Evolutionary conservation across 495 filamentous ascomycete species (phyloP).

Genomic region (Mycothermus thermophilus): DNA sequence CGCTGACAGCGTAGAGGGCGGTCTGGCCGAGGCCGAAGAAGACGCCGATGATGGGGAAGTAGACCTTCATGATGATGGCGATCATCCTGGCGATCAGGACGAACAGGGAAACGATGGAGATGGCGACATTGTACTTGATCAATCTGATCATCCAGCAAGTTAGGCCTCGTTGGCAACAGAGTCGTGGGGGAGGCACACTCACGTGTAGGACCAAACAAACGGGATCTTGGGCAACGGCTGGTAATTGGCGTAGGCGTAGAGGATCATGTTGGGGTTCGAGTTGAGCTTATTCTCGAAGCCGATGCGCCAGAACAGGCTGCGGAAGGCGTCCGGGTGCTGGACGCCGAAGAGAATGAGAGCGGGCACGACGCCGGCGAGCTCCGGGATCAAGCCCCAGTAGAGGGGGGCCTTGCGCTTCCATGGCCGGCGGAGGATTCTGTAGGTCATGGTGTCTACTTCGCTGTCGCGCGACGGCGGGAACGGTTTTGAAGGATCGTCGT

Average conservation of each 20-base stretch:
- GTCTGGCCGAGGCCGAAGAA: constrained; percentile 44
- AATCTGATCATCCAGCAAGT: constrained; percentile 35
- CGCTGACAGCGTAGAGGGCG: constrained; percentile 51
- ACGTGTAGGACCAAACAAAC: constrained; percentile 75
- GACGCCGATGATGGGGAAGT: constrained; percentile 52
- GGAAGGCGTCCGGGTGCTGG: constrained; percentile 64
- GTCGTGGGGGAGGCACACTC: constrained; percentile 24
- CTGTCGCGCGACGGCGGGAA: no score
- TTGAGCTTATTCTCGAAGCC: constrained; percentile 71
- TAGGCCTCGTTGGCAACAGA: constrained; percentile 5
- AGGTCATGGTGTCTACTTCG: constrained; percentile 23
- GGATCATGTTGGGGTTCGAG: constrained; percentile 54
- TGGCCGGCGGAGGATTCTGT: constrained; percentile 33
- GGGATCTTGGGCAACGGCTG: constrained; percentile 47
- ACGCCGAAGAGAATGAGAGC: constrained; percentile 70
- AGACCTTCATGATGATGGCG: constrained; percentile 56
- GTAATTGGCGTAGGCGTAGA: constrained; percentile 71
- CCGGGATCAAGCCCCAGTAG: constrained; percentile 51
- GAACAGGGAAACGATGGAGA: constrained; percentile 63
- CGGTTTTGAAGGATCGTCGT: no score
- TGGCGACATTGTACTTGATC: constrained; percentile 68
- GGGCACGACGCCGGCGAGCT: constrained; percentile 55
- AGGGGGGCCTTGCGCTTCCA: constrained; percentile 55
- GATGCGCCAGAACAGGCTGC: constrained; percentile 68
- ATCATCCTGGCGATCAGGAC: constrained; percentile 51